A percentile compares a stretch with the other conserved stretches of the same genome.
These are phyloP conservation scores for Rubia balearica DNA, from an alignment of 305 asterid species.

Conservation along the genomic window DNA sequence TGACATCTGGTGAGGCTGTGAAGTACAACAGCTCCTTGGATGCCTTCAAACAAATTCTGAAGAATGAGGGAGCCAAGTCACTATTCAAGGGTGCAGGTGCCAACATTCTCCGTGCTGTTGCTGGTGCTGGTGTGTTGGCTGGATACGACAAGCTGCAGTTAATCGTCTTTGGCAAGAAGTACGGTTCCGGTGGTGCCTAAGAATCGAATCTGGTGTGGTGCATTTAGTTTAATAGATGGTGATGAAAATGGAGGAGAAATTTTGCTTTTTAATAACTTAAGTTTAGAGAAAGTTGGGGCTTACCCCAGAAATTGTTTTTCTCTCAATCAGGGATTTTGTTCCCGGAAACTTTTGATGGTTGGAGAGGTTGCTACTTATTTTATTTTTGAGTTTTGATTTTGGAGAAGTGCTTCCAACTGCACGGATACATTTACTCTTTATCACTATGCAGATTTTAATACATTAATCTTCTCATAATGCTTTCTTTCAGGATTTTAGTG, in stretches of 20 bases:
- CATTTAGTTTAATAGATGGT: conserved; percentile 34
- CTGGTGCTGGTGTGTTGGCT: conserved; percentile 89
- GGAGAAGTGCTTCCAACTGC: conserved; percentile 9
- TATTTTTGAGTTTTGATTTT: neutral
- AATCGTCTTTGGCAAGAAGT: conserved; percentile 74
- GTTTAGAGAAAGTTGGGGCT: conserved; percentile 16
- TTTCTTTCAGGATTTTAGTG: neutral
- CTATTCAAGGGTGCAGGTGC: conserved; percentile 94
- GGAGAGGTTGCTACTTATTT: conserved; percentile 1
- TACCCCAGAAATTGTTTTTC: conserved; percentile 15
- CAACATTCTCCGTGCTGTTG: conserved; percentile 78
- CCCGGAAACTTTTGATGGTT: neutral
- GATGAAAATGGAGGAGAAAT: conserved; percentile 38
- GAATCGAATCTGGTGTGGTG: neutral
- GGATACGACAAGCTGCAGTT: conserved; percentile 91
- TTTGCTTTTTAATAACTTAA: conserved; percentile 22
- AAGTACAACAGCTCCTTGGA: conserved; percentile 90
- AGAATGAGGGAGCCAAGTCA: conserved; percentile 82
- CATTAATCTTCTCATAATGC: neutral
- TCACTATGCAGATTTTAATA: neutral
- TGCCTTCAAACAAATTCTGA: conserved; percentile 73
- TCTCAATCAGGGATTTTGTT: conserved; percentile 12
- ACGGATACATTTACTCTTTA: conserved; percentile 4
- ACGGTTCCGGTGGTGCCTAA: conserved; percentile 81
- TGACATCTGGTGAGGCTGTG: conserved; percentile 96